Conservation (phyloP, 768 basidiomycete species). For the Mycena albidolilacea region DNA sequence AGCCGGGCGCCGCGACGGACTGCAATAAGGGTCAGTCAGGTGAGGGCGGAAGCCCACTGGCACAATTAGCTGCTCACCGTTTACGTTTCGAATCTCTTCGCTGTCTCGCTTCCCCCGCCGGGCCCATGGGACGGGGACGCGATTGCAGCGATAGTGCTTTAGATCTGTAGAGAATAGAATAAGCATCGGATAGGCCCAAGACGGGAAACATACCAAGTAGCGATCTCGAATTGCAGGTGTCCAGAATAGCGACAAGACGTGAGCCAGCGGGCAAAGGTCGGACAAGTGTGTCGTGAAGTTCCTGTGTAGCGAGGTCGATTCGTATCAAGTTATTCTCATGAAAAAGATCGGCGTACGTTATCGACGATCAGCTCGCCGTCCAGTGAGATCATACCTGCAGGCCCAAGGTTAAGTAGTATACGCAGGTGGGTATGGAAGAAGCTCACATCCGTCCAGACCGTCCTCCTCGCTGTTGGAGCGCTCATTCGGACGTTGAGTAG, state of each 20-base stretch:
- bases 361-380: slow-evolving; percentile 28
- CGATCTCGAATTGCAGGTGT: slow-evolving; percentile 36
- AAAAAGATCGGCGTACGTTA: slow-evolving; percentile 15
- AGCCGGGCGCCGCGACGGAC: slow-evolving; percentile 24
- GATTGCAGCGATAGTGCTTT: slow-evolving; percentile 37
- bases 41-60: neutral
- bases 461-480: slow-evolving; percentile 33
- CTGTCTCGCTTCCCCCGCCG: slow-evolving; percentile 13
- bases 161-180: slow-evolving; percentile 18
- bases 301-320: slow-evolving; percentile 2
- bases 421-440: too few species aligned
- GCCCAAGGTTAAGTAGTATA: neutral
- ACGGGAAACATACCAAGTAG: slow-evolving; percentile 25
- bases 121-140: slow-evolving; percentile 28
- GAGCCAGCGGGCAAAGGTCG: slow-evolving; percentile 31
- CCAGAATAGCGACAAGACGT: slow-evolving; percentile 36
- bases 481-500: slow-evolving; percentile 15
- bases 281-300: slow-evolving; percentile 29
- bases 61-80: slow-evolving; percentile 15
- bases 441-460: slow-evolving; percentile 36
- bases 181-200: neutral
- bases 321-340: neutral
- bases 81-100: slow-evolving; percentile 7
- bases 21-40: neutral
- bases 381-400: slow-evolving; percentile 22